Evolutionary conservation across 768 basidiomycete genomes (phyloP).

Genomic region (Suillus paluster): DNA sequence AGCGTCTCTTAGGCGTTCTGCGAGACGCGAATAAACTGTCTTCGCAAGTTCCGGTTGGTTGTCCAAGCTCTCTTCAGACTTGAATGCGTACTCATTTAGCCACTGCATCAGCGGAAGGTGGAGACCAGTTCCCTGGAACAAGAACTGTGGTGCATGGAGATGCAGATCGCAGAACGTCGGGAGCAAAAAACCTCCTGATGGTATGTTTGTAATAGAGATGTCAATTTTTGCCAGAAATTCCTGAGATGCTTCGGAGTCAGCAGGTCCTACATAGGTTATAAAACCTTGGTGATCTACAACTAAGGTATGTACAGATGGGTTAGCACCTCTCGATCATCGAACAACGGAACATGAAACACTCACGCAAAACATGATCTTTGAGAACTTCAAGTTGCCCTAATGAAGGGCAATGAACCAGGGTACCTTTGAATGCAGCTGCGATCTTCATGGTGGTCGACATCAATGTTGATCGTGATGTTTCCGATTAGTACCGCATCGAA

Average conservation of each 20-base stretch:
- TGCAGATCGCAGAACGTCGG: conserved; percentile 86
- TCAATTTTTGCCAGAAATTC: conserved; percentile 29
- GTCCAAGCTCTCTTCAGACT: conserved; percentile 80
- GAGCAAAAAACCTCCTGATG: conserved; percentile 65
- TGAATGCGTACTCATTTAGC: conserved; percentile 82
- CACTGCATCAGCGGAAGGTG: conserved; percentile 86
- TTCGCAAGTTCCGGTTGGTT: conserved; percentile 59
- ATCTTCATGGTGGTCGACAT: conserved; percentile 13
- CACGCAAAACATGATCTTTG: conserved; percentile 59
- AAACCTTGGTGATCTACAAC: conserved; percentile 46
- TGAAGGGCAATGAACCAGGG: conserved; percentile 59
- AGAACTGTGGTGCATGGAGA: conserved; percentile 87
- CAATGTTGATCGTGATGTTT: conserved; percentile 1
- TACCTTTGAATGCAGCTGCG: conserved; percentile 44
- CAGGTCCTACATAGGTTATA: conserved; percentile 54
- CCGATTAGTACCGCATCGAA: neutral
- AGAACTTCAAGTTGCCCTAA: conserved; percentile 60
- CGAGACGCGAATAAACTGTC: conserved; percentile 70
- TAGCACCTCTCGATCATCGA: neutral
- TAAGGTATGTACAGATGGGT: conserved; percentile 20
- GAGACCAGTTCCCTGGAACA: conserved; percentile 86
- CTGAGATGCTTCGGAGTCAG: conserved; percentile 39
- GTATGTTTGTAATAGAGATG: conserved; percentile 38
- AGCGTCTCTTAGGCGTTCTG: conserved; percentile 63
- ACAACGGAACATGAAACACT: conserved; percentile 15